Evolutionary conservation across 495 filamentous ascomycete species (phyloP), one percentile per base, ranked within the genome.

Genomic region (Cetradonia linearis): DNA sequence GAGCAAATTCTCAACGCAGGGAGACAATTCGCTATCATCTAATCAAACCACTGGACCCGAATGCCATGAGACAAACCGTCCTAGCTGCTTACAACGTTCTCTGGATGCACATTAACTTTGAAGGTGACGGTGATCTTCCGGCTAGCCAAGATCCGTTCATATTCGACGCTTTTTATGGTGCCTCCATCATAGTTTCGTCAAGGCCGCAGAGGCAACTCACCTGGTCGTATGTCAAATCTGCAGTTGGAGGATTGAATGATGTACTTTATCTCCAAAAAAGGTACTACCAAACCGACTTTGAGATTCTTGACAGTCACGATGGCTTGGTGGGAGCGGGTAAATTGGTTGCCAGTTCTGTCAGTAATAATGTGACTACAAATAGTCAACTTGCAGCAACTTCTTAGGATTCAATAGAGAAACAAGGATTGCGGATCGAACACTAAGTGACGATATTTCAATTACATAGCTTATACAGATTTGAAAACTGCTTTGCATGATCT

Each of bases 211-310:
- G 33, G 27, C 49, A 20, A 33, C 33, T 55, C 25, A 61, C 20
- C 1, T 55, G 59, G 50, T 33, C 34, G 16, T 11, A 25, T 30
- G 3, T 48, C 5, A 50, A 55, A 44, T 50, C 38, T 14, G 59
- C 59, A 13, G 50, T 47, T 6, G 59, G 28, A 38, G 50, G 30
- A 11, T n/a, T 56, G 52, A 44, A 61, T 14, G 27, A 40, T 36
- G 38, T n/a, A n/a, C 31, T 47, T n/a, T 36, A 33, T n/a, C 27
- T n/a, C 36, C 25, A 8, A 33, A 28, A 38, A 5, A 34, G 4
- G 5, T 56, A 38, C 6, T 27, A 25, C 3, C 9, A 28, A 25
- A 44, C 27, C 30, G 37, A 47, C 10, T 61, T 48, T 37, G 7
- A 34, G 0, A 38, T 61, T 18, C 47, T 3, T 28, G 40, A 56